phyloP scores from a whole-genome alignment of 179 eudicot genomes.

The Beta lomatogona region DNA sequence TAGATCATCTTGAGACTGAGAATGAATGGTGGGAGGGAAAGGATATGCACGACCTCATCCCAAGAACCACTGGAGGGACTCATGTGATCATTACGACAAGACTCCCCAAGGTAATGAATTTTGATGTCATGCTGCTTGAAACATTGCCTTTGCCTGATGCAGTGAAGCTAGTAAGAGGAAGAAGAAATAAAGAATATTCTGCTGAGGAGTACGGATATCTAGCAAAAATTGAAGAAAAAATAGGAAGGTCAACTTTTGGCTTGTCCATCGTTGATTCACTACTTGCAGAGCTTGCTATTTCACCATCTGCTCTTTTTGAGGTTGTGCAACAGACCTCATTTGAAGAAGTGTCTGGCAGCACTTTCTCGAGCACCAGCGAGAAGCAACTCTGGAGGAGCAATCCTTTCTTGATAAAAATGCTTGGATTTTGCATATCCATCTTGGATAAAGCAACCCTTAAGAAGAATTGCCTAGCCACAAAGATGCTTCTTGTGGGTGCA shows the following conservation, averaged over 20 bases:
- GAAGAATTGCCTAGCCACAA: constrained; percentile 52
- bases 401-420: constrained; percentile 59
- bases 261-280: constrained; percentile 61
- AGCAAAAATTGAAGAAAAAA: constrained; percentile 56
- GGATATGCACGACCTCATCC: constrained; percentile 75
- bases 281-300: constrained; percentile 72
- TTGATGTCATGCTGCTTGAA: constrained; percentile 61
- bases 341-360: constrained; percentile 39
- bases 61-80: constrained; percentile 78
- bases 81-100: constrained; percentile 82
- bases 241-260: constrained; percentile 77
- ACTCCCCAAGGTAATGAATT: constrained; percentile 71
- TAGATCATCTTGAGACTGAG: constrained; percentile 80
- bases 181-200: constrained; percentile 64
- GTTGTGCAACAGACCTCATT: constrained; percentile 50
- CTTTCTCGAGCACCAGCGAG: constrained; percentile 39
- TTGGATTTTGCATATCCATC: constrained; percentile 58
- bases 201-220: constrained; percentile 58
- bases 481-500: constrained; percentile 72
- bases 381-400: constrained; percentile 54
- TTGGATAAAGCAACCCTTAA: constrained; percentile 56
- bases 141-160: constrained; percentile 70
- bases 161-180: constrained; percentile 59
- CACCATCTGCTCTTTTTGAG: constrained; percentile 69
- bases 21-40: constrained; percentile 96